These are phyloP conservation scores for Nymphaea thermarum DNA, from an alignment of 164 flowering plant species.

Conservation along the genomic window DNA sequence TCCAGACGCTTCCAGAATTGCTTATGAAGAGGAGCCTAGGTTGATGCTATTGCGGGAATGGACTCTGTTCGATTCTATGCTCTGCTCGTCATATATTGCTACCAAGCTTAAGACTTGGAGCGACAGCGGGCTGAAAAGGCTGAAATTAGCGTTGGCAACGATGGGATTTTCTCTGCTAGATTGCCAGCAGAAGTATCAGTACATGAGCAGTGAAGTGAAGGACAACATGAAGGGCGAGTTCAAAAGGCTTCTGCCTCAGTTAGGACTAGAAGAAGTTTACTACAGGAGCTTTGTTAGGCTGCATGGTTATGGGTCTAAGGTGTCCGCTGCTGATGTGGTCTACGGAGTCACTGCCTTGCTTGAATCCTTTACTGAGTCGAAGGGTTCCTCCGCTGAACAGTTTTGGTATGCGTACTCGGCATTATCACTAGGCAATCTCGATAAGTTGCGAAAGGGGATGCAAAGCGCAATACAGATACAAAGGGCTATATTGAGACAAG, in stretches of 20 bases:
- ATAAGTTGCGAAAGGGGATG: constrained; percentile 75
- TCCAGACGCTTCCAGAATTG: constrained; percentile 68
- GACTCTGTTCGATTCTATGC: constrained; percentile 94
- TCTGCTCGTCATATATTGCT: constrained; percentile 88
- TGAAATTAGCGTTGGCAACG: constrained; percentile 72
- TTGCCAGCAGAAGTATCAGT: constrained; percentile 91
- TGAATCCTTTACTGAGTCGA: constrained; percentile 53
- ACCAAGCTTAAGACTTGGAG: constrained; percentile 95
- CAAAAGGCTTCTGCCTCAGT: constrained; percentile 47
- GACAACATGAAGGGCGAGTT: constrained; percentile 82
- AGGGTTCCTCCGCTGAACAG: constrained; percentile 62
- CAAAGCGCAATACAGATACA: constrained; percentile 64
- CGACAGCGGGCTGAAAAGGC: constrained; percentile 84
- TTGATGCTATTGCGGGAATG: constrained; percentile 86
- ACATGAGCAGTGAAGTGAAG: constrained; percentile 85
- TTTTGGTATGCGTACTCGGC: constrained; percentile 82
- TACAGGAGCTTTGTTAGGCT: constrained; percentile 72
- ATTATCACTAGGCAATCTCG: constrained; percentile 61
- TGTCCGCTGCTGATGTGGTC: constrained; percentile 96
- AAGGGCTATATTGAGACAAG: constrained; percentile 80
- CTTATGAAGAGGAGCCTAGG: constrained; percentile 89
- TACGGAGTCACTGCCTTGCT: constrained; percentile 86
- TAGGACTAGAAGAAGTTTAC: constrained; percentile 71
- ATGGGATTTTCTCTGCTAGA: constrained; percentile 94
- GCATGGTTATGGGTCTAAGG: constrained; percentile 81